Base-by-base conservation (phyloP, 2,329 filamentous ascomycete species). In the Westerdykella aurantiaca region DNA sequence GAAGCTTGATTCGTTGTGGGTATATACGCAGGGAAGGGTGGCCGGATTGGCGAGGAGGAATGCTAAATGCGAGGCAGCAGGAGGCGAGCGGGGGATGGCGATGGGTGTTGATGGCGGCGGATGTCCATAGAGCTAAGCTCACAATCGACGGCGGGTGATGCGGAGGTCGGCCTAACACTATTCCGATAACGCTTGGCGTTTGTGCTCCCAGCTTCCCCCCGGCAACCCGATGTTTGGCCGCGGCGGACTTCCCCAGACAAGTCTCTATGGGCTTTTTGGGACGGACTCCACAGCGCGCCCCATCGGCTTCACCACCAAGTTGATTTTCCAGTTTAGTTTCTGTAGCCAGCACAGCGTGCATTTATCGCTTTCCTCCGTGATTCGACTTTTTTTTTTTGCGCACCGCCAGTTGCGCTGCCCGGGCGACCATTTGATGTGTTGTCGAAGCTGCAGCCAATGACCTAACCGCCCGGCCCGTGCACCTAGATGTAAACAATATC, bases 401-500 rank as follows among this genome's bases (percentile, higher is more conserved):
- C 13, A 7, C 6, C 9, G 6, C 18, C 22, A 16, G 37, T 25
- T 25, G 14, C 22, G 63, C 62, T 64, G 62, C 59, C 52, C 45
- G 49, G 60, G 57, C 48, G 58, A 64, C 50, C 53, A 35, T 53
- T 48, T 52, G 58, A 45, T 52, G 58, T 55, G 57, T 49, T 59
- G 54, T 45, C 55, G 52, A 51, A 48, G 42, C 38, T 38, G 46
- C 44, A 50, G 35, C 57, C 57, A 58, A 60, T 59, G 55, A 56
- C 55, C 49, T 51, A 47, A 56, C 50, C 42, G 23, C 43, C 44
- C 44, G 60, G 54, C 40, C 56, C 43, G 58, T 56, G 53, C 56
- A 37, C 33, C 9, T 13, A 17, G 34, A 38, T 34, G 45, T 55
- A 58, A 60, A 60, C 56, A 58, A 52, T 41, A 57, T 60, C 52